Percentiles rank a stretch among this genome's conserved stretches.
Conservation (phyloP, 768 basidiomycete genomes). For the Xanthoconium stramineum region DNA sequence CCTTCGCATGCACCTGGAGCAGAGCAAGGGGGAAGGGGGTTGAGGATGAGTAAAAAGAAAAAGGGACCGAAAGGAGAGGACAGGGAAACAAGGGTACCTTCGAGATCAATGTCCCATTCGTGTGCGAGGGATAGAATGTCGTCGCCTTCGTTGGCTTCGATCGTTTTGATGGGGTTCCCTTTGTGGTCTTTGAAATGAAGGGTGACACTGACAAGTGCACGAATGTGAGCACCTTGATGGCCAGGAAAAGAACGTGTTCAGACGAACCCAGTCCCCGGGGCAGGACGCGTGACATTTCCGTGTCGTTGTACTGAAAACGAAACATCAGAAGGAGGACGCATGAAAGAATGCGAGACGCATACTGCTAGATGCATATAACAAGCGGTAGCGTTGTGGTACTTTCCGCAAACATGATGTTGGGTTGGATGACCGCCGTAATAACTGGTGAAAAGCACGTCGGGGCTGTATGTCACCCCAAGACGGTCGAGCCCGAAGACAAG, state of each 20-base stretch:
- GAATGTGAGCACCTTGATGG: not conserved
- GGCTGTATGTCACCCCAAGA: not conserved
- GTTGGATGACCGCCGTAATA: not conserved
- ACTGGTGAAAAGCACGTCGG: conserved; percentile 14
- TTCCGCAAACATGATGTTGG: too few species aligned
- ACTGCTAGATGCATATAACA: conserved; percentile 21
- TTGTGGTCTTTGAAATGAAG: conserved; percentile 89
- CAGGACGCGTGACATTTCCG: conserved; percentile 56
- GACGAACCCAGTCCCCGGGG: conserved; percentile 65
- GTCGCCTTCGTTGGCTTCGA: conserved; percentile 93
- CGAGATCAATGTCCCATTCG: conserved; percentile 93
- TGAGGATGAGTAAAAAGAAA: not conserved
- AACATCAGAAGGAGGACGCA: not conserved
- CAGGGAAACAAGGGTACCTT: too few species aligned
- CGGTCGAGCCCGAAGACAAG: not conserved
- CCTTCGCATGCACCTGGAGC: conserved; percentile 89
- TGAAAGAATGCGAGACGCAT: not conserved
- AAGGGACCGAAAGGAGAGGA: not conserved
- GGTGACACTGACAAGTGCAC: conserved; percentile 57
- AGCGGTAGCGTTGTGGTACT: not conserved
- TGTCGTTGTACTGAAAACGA: conserved; percentile 34
- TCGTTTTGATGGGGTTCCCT: conserved; percentile 77
- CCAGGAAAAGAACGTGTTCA: not conserved
- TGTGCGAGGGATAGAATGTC: conserved; percentile 89
- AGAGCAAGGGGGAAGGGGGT: not conserved